Percentiles rank a stretch among this genome's conserved stretches.
Conservation (phyloP, 2,329 filamentous ascomycete genomes). For the Chaetomium sp. region DNA sequence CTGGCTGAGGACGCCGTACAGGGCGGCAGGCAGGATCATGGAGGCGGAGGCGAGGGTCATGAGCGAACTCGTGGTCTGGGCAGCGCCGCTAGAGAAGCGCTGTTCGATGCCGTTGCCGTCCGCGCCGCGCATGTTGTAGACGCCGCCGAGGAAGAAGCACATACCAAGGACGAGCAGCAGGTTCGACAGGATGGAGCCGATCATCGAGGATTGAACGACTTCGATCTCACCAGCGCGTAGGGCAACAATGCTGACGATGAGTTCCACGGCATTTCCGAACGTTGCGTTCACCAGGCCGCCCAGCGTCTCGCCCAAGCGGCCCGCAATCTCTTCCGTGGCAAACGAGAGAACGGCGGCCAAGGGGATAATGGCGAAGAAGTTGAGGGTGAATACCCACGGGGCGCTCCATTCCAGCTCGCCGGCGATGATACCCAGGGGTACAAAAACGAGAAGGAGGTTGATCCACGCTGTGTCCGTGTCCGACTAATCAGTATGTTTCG, state of each 20-base stretch:
- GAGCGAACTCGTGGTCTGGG: conserved; percentile 68
- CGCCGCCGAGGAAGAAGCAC: conserved; percentile 70
- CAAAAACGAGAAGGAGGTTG: conserved; percentile 67
- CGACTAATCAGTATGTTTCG: too few species aligned
- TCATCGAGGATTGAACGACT: conserved; percentile 96
- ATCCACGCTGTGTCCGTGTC: conserved; percentile 41
- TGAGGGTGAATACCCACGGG: conserved; percentile 64
- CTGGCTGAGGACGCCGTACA: conserved; percentile 58
- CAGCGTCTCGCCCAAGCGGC: conserved; percentile 65
- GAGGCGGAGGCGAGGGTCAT: conserved; percentile 73
- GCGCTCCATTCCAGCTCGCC: conserved; percentile 57
- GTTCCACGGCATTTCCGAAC: conserved; percentile 72
- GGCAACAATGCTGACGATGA: conserved; percentile 87
- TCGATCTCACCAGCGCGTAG: conserved; percentile 79
- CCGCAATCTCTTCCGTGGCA: conserved; percentile 70
- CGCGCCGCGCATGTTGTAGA: conserved; percentile 52
- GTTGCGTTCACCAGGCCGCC: conserved; percentile 71
- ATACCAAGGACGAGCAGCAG: conserved; percentile 79
- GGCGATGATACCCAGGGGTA: conserved; percentile 65
- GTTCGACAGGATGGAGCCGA: conserved; percentile 92
- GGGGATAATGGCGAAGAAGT: conserved; percentile 75
- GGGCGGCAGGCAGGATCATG: conserved; percentile 69
- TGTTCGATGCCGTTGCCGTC: conserved; percentile 60
- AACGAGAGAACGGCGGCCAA: conserved; percentile 68
- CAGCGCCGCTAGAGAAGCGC: conserved; percentile 66